Conservation (phyloP, 148 eudicot genomes). For the Fallopia convolvulus region DNA sequence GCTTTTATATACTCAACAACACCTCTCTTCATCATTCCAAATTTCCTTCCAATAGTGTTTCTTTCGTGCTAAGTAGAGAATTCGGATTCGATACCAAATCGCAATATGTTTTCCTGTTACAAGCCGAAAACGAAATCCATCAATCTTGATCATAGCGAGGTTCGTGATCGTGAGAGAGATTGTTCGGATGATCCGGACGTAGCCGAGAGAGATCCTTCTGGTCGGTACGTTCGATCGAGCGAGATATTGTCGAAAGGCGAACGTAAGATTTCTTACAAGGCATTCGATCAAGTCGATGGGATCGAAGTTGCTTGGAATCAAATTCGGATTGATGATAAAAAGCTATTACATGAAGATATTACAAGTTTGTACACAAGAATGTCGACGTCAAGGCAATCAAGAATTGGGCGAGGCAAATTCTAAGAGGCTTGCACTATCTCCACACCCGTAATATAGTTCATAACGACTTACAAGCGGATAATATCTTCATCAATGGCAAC, state of each 20-base stretch:
- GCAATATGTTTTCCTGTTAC: background rate
- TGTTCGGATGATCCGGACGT: conserved; percentile 26
- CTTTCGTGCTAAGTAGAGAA: too few species aligned
- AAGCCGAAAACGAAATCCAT: conserved; percentile 14
- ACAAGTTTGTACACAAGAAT: conserved; percentile 50
- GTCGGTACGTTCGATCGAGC: conserved; percentile 46
- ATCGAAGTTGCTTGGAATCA: conserved; percentile 94
- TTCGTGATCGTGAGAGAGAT: too few species aligned
- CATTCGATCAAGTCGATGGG: conserved; percentile 72
- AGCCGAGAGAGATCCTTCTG: conserved; percentile 44
- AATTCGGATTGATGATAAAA: conserved; percentile 39
- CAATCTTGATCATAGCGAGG: too few species aligned
- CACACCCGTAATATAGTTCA: conserved; percentile 62
- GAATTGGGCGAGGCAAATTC: conserved; percentile 81
- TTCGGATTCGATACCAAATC: too few species aligned
- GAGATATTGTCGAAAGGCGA: conserved; percentile 91
- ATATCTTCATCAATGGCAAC: conserved; percentile 80
- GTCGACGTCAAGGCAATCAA: conserved; percentile 66
- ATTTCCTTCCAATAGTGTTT: too few species aligned
- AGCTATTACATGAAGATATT: conserved; percentile 36
- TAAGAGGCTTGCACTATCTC: conserved; percentile 62
- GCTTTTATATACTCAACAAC: too few species aligned
- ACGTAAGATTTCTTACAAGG: conserved; percentile 81
- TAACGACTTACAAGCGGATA: conserved; percentile 77
- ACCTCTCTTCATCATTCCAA: too few species aligned